Base-by-base conservation (phyloP, 805 yeast species). In the Barnettozyma pratensis region DNA sequence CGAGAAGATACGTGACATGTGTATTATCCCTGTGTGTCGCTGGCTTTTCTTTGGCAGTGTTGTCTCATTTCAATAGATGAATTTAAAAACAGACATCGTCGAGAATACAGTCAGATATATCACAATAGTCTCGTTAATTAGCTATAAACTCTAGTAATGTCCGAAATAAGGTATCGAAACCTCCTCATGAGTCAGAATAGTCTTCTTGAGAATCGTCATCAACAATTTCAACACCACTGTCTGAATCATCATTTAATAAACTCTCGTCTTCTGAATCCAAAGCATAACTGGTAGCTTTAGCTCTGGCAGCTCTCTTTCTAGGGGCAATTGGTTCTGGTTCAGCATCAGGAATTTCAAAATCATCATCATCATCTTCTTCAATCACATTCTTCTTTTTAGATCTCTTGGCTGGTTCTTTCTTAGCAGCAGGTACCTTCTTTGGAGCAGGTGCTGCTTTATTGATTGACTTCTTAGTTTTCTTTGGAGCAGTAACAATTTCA, bases 271-370 rank as follows among this genome's bases (percentile, higher is more conserved):
- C 46, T 2, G 50, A 53, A 8, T 45, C 48, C 8, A 49, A 7
- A 3, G 27, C 44, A n/a, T 55, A 55, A 44, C 47, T 54, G 42
- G 47, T 47, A 29, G 55, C 46, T 9, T 51, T 42, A 10, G 50
- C 55, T 48, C 63, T 56, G 2, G 56, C 49, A 27, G 53, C n/a
- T 49, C 63, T 55, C 11, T 40, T 49, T 47, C 53, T 53, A 9
- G 39, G 41, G 29, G 50, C 37, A 4, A 41, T 28, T 12, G 47
- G 49, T n/a, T 43, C 48, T 36, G 29, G 32, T 5, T 47, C 53
- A 12, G 26, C 46, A 34, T 44, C 54, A 14, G 35, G 42, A 10
- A 37, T 31, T 7, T 42, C 44, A 9, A 42, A 36, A 37, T 44
- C 44, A 30, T 31, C 30, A 12, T 50, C 56, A 4, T 42, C 49